These are phyloP conservation scores for Phycomyces blakesleeanus DNA, from an alignment of 192 early-diverging fungal species.

Conservation along the genomic window DNA sequence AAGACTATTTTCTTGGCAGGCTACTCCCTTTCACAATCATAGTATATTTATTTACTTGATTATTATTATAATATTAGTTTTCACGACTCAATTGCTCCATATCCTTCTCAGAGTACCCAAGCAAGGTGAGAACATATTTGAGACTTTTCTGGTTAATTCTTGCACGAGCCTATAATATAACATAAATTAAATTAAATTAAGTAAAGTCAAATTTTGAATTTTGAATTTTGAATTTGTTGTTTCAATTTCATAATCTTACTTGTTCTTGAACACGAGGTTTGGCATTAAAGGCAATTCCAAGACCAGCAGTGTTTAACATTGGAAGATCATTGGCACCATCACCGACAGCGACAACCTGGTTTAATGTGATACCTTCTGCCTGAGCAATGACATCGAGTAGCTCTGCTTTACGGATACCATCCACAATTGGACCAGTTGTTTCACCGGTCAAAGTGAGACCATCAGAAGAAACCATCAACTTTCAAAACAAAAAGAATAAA, in stretches of 20 bases:
- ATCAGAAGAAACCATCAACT: slow-evolving; percentile 83
- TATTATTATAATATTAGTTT: slow-evolving; percentile 11
- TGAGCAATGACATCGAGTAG: slow-evolving; percentile 94
- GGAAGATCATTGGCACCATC: slow-evolving; percentile 97
- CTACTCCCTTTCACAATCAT: too few species aligned
- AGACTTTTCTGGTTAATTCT: slow-evolving; percentile 94
- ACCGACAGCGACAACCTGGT: slow-evolving; percentile 96
- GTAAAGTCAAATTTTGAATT: not conserved
- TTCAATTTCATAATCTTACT: slow-evolving; percentile 19
- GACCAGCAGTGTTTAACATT: slow-evolving; percentile 91
- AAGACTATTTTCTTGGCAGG: too few species aligned
- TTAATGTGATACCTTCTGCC: slow-evolving; percentile 76
- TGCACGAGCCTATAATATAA: slow-evolving; percentile 33
- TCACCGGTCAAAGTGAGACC: slow-evolving; percentile 82
- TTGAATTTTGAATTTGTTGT: not conserved
- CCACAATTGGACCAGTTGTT: slow-evolving; percentile 85
- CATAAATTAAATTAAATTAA: slow-evolving; percentile 46
- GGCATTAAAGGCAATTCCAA: slow-evolving; percentile 97
- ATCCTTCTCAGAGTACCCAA: slow-evolving; percentile 85
- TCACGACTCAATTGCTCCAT: slow-evolving; percentile 48
- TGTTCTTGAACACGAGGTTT: slow-evolving; percentile 95
- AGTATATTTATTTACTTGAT: too few species aligned
- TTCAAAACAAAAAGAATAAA: slow-evolving; percentile 2
- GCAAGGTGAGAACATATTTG: slow-evolving; percentile 80
- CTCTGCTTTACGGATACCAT: slow-evolving; percentile 91